phyloP scores from a whole-genome alignment of 2,329 filamentous ascomycete genomes.

The Ascochyta lentis region DNA sequence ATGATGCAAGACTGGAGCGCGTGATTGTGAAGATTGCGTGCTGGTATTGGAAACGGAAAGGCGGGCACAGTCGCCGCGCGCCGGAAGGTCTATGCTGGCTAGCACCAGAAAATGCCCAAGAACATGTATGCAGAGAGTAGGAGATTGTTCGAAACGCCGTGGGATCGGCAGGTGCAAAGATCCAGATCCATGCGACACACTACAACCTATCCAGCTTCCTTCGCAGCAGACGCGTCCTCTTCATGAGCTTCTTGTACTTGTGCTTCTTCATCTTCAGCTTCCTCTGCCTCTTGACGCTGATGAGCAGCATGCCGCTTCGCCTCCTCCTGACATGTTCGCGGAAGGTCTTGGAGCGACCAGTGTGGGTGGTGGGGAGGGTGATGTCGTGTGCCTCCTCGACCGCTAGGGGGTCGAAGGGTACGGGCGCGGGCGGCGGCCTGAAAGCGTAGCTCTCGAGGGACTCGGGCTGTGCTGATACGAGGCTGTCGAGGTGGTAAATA shows the following conservation, averaged over 20 bases:
- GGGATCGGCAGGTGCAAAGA: constrained; percentile 3
- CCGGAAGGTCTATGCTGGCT: constrained; percentile 36
- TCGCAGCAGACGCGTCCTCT: constrained; percentile 84
- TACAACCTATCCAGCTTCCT: constrained; percentile 71
- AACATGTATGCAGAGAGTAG: constrained; percentile 28
- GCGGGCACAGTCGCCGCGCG: constrained; percentile 30
- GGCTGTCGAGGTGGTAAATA: constrained; percentile 44
- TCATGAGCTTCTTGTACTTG: constrained; percentile 99
- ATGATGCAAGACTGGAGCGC: constrained; percentile 34
- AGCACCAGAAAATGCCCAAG: constrained; percentile 27
- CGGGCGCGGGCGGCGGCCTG: constrained; percentile 80
- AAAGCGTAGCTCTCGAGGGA: constrained; percentile 62
- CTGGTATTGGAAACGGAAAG: constrained; percentile 39
- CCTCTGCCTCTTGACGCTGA: constrained; percentile 90
- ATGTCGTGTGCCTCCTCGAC: constrained; percentile 27
- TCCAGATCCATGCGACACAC: constrained; percentile 11
- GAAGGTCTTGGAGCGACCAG: constrained; percentile 33
- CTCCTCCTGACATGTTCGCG: constrained; percentile 33
- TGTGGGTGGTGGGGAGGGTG: constrained; percentile 16
- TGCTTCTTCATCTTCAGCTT: constrained; percentile 99
- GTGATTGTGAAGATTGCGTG: constrained; percentile 8
- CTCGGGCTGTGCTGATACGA: constrained; percentile 31
- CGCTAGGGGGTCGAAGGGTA: constrained; percentile 58
- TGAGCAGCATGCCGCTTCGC: constrained; percentile 70
- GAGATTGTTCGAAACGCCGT: constrained; percentile 41